Percentiles rank a stretch among this genome's conserved stretches.
These are phyloP conservation scores for Calocybe cyanea DNA, from an alignment of 768 basidiomycete species.

Conservation along the genomic window DNA sequence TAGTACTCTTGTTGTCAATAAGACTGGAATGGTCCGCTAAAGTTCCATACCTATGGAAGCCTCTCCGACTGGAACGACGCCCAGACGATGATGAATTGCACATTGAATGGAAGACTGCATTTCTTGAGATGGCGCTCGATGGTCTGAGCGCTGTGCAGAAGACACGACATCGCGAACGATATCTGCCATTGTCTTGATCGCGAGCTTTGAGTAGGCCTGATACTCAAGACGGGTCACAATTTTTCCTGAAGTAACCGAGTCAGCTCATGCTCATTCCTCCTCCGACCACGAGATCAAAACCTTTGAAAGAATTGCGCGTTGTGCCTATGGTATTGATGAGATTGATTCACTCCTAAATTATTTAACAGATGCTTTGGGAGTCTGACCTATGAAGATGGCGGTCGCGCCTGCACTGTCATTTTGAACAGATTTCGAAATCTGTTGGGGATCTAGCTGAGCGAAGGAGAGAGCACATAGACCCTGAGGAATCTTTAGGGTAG, in stretches of 20 bases:
- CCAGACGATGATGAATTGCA: constrained; percentile 73
- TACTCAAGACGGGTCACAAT: constrained; percentile 72
- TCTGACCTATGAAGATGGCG: constrained; percentile 67
- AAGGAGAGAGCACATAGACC: constrained; percentile 61
- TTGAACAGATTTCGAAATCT: constrained; percentile 59
- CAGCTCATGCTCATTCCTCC: not conserved
- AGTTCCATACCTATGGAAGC: constrained; percentile 58
- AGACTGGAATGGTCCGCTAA: not conserved
- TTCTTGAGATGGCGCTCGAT: constrained; percentile 21
- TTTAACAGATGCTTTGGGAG: not conserved
- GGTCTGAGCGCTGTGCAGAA: constrained; percentile 37
- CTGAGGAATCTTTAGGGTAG: constrained; percentile 35
- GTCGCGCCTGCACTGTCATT: constrained; percentile 68
- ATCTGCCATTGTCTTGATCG: constrained; percentile 70
- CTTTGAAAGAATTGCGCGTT: constrained; percentile 83
- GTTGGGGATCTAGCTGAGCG: constrained; percentile 48
- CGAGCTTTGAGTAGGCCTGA: constrained; percentile 78
- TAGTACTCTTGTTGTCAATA: not conserved
- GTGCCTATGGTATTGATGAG: constrained; percentile 38
- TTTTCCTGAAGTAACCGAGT: constrained; percentile 44
- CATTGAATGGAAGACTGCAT: constrained; percentile 47
- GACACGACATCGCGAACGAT: constrained; percentile 49
- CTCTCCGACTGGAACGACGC: constrained; percentile 72
- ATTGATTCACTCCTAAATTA: not conserved
- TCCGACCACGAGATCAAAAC: constrained; percentile 29